Base-by-base conservation (phyloP, 2,329 filamentous ascomycete species). In the Nannizzia gypsea region DNA sequence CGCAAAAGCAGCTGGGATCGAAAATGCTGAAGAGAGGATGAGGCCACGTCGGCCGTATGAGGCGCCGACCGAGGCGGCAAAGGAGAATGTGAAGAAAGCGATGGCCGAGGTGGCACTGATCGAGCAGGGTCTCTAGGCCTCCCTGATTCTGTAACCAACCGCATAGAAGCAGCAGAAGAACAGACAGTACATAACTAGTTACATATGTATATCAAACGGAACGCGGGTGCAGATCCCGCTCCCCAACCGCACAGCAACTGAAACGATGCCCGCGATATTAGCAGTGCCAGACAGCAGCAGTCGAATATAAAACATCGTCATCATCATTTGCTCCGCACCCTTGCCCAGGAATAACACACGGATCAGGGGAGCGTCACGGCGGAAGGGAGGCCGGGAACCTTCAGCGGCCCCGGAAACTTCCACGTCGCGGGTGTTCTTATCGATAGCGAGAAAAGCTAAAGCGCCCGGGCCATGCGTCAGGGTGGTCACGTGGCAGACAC, bases 41-140 rank as follows among this genome's bases (percentile, higher is more conserved):
- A 74, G 72, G 68, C 84, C 84, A 0, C 76, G 84, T 59, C 77
- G 78, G 61, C 85, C 85, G n/a, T 88, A 88, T 66, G 74, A 81
- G 64, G 72, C 74, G 62, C 71, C 74, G 0, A 68, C 67, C 5
- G 76, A 78, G 36, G 72, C 64, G 34, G 72, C 70, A n/a, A 79
- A 78, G 72, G 68, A 73, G 67, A 70, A 67, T 46, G 74, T 80
- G 44, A 65, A 66, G 59, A 68, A 68, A 52, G 70, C 70, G 46
- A 77, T 79, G 70, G 70, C 64, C 42, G 69, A 71, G 58, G 65
- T 78, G 66, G 71, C 70, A n/a, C 66, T 65, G 59, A 69, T 78
- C 65, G 77, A 79, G 66, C 69, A 56, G 3, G 40, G 34, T 24
- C 34, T 62, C 38, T 62, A 42, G 24, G n/a, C 9, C 4, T 17